These are phyloP conservation scores for Lasiosphaeris hirsuta DNA, from an alignment of 495 filamentous ascomycete species.

Conservation along the genomic window DNA sequence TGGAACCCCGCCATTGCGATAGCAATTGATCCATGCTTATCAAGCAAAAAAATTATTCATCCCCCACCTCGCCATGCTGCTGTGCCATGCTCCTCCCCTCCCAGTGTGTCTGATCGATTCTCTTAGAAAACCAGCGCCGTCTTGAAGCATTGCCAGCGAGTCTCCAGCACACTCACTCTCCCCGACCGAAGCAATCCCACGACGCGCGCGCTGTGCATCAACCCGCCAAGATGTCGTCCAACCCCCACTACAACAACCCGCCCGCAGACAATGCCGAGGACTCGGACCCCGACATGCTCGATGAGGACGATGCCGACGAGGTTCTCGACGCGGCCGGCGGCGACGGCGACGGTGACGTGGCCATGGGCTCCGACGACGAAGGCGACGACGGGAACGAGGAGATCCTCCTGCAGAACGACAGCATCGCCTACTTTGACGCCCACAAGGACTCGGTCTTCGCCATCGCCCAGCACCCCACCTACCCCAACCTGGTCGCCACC, in stretches of 20 bases:
- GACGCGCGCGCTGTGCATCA: too few relatives aligned
- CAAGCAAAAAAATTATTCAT: constrained; percentile 1
- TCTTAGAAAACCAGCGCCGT: too few relatives aligned
- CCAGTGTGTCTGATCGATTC: too few relatives aligned
- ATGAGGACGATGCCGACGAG: constrained; percentile 54
- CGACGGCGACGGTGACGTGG: constrained; percentile 55
- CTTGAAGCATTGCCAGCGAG: too few relatives aligned
- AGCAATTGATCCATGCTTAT: not conserved
- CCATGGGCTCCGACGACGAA: constrained; percentile 25
- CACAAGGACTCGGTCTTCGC: constrained; percentile 89
- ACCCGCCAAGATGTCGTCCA: constrained; percentile 22
- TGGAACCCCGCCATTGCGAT: constrained; percentile 4
- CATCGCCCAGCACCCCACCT: constrained; percentile 84
- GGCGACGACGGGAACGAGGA: constrained; percentile 65
- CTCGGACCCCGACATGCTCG: constrained; percentile 57
- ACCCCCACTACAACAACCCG: constrained; percentile 18
- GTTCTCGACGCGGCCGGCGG: constrained; percentile 62
- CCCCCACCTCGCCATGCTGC: not conserved
- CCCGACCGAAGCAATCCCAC: not conserved
- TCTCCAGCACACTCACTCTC: not conserved
- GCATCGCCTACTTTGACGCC: constrained; percentile 81
- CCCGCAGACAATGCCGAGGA: constrained; percentile 41
- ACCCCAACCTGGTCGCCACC: constrained; percentile 75
- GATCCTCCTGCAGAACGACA: constrained; percentile 83
- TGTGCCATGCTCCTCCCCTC: too few relatives aligned